A percentile compares a stretch with the other conserved stretches of the same genome.
phyloP scores from a whole-genome alignment of 208 protist species.

The Trypanosoma avium region DNA sequence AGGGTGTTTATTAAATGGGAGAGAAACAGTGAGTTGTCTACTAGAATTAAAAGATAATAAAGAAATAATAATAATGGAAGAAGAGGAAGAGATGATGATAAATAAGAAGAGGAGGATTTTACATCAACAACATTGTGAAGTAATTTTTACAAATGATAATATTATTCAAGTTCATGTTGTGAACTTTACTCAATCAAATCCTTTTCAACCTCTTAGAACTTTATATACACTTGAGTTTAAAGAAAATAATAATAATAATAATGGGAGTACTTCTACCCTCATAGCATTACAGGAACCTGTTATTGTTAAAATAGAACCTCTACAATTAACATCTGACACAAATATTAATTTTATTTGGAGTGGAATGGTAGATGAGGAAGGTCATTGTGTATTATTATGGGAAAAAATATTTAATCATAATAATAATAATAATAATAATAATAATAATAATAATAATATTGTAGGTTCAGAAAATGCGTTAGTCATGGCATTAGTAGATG shows the following conservation, averaged over 20 bases:
- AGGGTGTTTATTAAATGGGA: constrained; percentile 20
- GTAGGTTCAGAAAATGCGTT: constrained; percentile 23
- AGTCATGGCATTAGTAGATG: constrained; percentile 41
- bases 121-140: constrained; percentile 13
- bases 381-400: constrained; percentile 45
- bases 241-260: neutral
- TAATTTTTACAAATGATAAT: neutral
- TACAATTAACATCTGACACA: constrained; percentile 7
- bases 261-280: neutral
- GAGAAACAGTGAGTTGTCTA: no score
- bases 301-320: constrained; percentile 6
- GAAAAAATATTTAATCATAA: no score
- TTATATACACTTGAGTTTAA: neutral
- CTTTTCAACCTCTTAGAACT: neutral
- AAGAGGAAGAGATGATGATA: neutral
- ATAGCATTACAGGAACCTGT: neutral
- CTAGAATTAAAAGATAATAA: no score
- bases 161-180: constrained; percentile 11
- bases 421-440: no score
- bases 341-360: constrained; percentile 13
- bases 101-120: neutral
- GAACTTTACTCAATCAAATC: neutral
- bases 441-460: neutral
- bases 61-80: neutral
- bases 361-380: constrained; percentile 41